Evolutionary conservation across 192 early-diverging fungal species (phyloP).

Genomic region (Backusella mclennaniae): DNA sequence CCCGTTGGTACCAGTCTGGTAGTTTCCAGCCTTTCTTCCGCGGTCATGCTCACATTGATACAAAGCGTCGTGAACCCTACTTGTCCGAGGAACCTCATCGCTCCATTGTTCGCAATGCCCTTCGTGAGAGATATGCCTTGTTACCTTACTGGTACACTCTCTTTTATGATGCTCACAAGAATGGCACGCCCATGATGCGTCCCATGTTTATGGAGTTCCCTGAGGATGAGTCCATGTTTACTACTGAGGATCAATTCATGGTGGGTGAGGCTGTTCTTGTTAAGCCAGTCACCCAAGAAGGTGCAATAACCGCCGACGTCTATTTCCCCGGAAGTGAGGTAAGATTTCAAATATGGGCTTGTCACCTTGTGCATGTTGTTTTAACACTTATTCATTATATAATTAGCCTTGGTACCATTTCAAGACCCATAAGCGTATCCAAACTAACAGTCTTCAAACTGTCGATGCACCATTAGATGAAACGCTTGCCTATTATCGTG

Average conservation of each 20-base stretch:
- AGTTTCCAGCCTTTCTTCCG: constrained; percentile 97
- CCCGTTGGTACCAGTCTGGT: constrained; percentile 97
- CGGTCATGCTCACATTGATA: constrained; percentile 96
- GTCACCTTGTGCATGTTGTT: background rate
- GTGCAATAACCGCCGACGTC: constrained; percentile 57
- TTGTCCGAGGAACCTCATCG: constrained; percentile 87
- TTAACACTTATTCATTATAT: background rate
- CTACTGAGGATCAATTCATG: constrained; percentile 83
- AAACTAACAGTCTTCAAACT: constrained; percentile 31
- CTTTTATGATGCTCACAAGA: constrained; percentile 73
- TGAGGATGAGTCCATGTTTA: constrained; percentile 71
- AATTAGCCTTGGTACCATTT: constrained; percentile 68
- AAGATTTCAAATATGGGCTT: constrained; percentile 17
- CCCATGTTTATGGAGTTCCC: constrained; percentile 93
- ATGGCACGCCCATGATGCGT: constrained; percentile 82
- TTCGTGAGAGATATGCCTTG: constrained; percentile 82
- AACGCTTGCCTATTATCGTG: constrained; percentile 86
- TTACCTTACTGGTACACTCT: constrained; percentile 93
- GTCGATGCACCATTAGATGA: constrained; percentile 70
- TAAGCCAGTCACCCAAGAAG: constrained; percentile 63
- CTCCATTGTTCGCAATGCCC: constrained; percentile 70
- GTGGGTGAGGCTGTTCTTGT: constrained; percentile 80
- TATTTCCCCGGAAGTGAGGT: constrained; percentile 71
- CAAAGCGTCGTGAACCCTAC: constrained; percentile 97
- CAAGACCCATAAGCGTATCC: constrained; percentile 41